Evolutionary conservation across 495 filamentous ascomycete species (phyloP).

Genomic region (Talaromyces wortmannii): DNA sequence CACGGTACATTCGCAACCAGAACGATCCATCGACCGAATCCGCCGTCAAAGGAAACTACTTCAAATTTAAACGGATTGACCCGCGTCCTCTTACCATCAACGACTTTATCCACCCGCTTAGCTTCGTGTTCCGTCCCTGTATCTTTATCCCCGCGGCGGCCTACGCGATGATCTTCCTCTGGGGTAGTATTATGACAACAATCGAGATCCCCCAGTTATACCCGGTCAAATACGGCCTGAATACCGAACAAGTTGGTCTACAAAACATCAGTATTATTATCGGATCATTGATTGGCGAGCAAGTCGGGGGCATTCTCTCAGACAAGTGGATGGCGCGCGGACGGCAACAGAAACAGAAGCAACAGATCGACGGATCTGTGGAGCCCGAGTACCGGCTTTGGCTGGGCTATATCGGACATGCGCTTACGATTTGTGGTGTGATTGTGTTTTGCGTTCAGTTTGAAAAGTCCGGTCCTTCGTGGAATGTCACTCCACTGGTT

Average conservation of each 20-base stretch:
- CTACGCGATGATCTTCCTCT: conserved; percentile 47
- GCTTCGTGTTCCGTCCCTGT: conserved; percentile 26
- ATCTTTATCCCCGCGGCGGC: conserved; percentile 42
- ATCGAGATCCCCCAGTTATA: conserved; percentile 48
- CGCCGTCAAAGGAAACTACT: conserved; percentile 10
- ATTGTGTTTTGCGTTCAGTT: conserved; percentile 43
- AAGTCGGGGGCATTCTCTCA: conserved; percentile 39
- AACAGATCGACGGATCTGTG: conserved; percentile 18
- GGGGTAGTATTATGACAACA: conserved; percentile 36
- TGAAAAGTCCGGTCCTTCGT: conserved; percentile 26
- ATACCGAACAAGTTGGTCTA: conserved; percentile 44
- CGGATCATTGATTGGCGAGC: conserved; percentile 48
- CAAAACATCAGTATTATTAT: conserved; percentile 47
- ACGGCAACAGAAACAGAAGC: conserved; percentile 11
- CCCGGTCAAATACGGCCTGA: conserved; percentile 41
- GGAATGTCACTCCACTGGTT: conserved; percentile 42
- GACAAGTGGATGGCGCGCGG: conserved; percentile 41
- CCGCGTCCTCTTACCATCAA: conserved; percentile 31
- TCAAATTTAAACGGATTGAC: conserved; percentile 37
- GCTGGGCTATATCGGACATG: conserved; percentile 44
- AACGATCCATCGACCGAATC: conserved; percentile 21
- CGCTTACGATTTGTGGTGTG: conserved; percentile 39
- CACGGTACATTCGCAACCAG: conserved; percentile 33
- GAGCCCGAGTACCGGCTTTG: conserved; percentile 42
- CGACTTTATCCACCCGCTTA: conserved; percentile 43